A percentile compares a stretch with the other conserved stretches of the same genome.
phyloP scores from a whole-genome alignment of 768 basidiomycete genomes.

The Kwoniella heveanensis region DNA sequence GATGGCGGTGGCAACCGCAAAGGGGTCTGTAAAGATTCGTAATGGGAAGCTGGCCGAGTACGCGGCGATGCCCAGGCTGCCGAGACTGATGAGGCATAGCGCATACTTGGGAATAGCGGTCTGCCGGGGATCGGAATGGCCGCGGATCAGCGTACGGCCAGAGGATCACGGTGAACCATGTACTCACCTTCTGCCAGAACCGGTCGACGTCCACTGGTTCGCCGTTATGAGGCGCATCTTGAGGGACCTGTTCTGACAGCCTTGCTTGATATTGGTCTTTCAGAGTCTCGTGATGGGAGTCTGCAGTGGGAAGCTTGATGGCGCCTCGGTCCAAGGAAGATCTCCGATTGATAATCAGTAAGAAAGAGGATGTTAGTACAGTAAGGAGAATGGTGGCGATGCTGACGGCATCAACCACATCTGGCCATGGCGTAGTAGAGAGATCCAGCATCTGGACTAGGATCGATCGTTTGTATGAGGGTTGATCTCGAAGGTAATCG shows the following conservation, averaged over 20 bases:
- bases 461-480: neutral
- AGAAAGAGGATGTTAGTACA: neutral
- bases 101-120: neutral
- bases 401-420: constrained; percentile 1
- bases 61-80: constrained; percentile 5
- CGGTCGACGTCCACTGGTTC: constrained; percentile 20
- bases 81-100: constrained; percentile 12
- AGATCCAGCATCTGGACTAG: neutral
- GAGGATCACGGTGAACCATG: neutral
- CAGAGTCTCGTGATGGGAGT: neutral
- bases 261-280: constrained; percentile 6
- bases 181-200: constrained; percentile 33
- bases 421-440: constrained; percentile 4
- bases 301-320: constrained; percentile 6
- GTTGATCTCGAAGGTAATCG: neutral
- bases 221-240: constrained; percentile 19
- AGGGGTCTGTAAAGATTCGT: neutral
- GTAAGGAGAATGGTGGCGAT: neutral
- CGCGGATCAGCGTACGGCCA: neutral
- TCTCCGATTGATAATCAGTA: neutral
- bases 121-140: neutral
- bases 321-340: neutral
- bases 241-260: neutral
- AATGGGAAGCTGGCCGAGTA: neutral
- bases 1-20: neutral